These are phyloP conservation scores for Arthroderma uncinatum DNA, from an alignment of 2,329 filamentous ascomycete species.

Conservation along the genomic window DNA sequence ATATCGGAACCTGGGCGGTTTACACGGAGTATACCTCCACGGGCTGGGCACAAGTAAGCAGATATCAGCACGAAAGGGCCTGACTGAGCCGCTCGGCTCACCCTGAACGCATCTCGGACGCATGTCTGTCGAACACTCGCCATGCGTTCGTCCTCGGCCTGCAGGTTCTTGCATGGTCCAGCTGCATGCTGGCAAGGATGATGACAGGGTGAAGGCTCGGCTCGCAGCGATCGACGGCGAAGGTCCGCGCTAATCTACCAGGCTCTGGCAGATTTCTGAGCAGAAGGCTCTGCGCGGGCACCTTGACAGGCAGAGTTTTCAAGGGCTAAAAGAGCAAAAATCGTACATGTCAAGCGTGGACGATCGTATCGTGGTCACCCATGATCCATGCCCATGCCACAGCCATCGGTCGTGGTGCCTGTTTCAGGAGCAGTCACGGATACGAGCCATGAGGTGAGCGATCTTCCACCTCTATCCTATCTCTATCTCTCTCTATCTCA, in stretches of 20 bases:
- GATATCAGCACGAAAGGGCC: background rate
- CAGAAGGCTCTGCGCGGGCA: no score
- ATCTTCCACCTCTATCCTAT: background rate
- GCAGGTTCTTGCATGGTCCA: background rate
- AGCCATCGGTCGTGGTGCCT: constrained; percentile 1
- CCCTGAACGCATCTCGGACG: background rate
- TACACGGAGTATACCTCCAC: background rate
- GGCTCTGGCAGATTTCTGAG: background rate
- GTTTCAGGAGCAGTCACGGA: constrained; percentile 1
- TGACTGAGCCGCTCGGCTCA: background rate
- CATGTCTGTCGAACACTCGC: background rate
- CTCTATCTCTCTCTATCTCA: background rate
- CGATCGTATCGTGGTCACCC: background rate
- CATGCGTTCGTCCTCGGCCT: constrained; percentile 3
- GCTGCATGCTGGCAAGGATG: background rate
- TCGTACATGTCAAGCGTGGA: no score
- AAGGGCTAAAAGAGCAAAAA: background rate
- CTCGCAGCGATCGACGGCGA: constrained; percentile 5
- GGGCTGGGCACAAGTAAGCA: background rate
- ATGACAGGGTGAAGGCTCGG: background rate
- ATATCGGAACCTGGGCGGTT: no score
- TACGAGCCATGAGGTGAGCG: background rate
- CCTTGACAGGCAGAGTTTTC: background rate
- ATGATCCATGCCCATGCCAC: background rate
- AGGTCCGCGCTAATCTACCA: background rate